Conservation (phyloP, 352 stramenopile genomes). For the Phytophthora cryptogea region DNA sequence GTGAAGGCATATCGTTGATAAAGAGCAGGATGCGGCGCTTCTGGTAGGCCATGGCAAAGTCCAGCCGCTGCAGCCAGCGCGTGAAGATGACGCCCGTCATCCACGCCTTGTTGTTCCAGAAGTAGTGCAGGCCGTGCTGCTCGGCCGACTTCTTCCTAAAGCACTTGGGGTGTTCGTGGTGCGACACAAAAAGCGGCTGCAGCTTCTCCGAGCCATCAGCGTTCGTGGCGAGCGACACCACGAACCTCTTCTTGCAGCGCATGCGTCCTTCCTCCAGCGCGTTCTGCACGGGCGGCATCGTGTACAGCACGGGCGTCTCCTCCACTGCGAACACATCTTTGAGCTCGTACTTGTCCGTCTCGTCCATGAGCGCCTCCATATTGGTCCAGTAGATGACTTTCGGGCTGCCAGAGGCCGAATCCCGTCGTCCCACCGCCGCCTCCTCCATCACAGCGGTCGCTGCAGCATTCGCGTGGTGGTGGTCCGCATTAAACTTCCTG, state of each 20-base stretch:
- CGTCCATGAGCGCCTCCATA: slow-evolving; percentile 60
- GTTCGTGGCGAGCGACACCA: slow-evolving; percentile 68
- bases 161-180: slow-evolving; percentile 76
- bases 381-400: slow-evolving; percentile 63
- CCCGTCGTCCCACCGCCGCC: background rate
- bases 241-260: slow-evolving; percentile 72
- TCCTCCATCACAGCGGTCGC: background rate
- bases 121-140: slow-evolving; percentile 83
- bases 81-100: slow-evolving; percentile 88
- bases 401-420: slow-evolving; percentile 6
- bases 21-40: slow-evolving; percentile 81
- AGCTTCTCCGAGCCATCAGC: slow-evolving; percentile 78
- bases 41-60: slow-evolving; percentile 78
- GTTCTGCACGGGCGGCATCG: slow-evolving; percentile 55
- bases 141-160: slow-evolving; percentile 80
- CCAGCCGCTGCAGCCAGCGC: slow-evolving; percentile 78
- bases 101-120: slow-evolving; percentile 83
- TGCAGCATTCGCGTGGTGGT: slow-evolving; percentile 24
- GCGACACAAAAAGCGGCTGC: slow-evolving; percentile 81
- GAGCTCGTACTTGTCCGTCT: slow-evolving; percentile 79
- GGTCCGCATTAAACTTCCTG: slow-evolving; percentile 78
- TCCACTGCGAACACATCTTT: slow-evolving; percentile 80
- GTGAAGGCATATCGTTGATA: slow-evolving; percentile 77
- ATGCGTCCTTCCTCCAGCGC: slow-evolving; percentile 52
- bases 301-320: slow-evolving; percentile 79